Base-by-base conservation (phyloP, 495 filamentous ascomycete genomes). In the Friedmanniomyces simplex region DNA sequence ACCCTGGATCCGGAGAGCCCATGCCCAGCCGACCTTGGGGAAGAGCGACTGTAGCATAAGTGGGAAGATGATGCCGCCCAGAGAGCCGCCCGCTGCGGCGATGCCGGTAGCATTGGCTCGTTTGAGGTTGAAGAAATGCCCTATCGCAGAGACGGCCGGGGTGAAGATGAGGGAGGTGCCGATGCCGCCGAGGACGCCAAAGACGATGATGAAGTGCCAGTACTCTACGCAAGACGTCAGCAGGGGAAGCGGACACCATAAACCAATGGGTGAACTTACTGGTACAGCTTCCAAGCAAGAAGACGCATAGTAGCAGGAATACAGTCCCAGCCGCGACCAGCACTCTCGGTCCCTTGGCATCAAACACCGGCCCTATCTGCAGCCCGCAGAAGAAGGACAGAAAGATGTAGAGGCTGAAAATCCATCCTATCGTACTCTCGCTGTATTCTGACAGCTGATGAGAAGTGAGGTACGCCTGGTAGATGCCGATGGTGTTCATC, bases 201-300 rank as follows among this genome's bases (percentile, higher is more conserved):
- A 88, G n/a, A 80, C 77, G 20, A 95, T 72, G 69, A 96, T 81
- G 61, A 95, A 94, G 54, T 95, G 91, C 85, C 86, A 96, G 62
- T 87, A 88, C 66, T 82, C 75, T 76, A 28, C 22, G 6, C 3
- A 14, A 28, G 13, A 21, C 14, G 25, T 46, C 16, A 34, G 25
- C 8, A 24, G 18, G n/a, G 37, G 21, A 18, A 30, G 12, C 5
- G 13, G 18, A 22, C 12, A 32, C 32, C 14, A 41, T 18, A 28
- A 32, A 41, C 13, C 10, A 10, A 10, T 4, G 3, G 28, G 24
- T 13, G 3, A 18, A 65, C 60, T 39, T 52, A 68, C 59, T 30
- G 2, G 66, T 72, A 47, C 70, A 72, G 11, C 66, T 24, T 16
- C 70, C 68, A 39, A 73, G 43, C 24, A 73, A 55, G n/a, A 74